Evolutionary conservation across 805 yeast genomes (phyloP), one percentile per base, ranked within the genome.

Genomic region (Myxozyma nipponensis): DNA sequence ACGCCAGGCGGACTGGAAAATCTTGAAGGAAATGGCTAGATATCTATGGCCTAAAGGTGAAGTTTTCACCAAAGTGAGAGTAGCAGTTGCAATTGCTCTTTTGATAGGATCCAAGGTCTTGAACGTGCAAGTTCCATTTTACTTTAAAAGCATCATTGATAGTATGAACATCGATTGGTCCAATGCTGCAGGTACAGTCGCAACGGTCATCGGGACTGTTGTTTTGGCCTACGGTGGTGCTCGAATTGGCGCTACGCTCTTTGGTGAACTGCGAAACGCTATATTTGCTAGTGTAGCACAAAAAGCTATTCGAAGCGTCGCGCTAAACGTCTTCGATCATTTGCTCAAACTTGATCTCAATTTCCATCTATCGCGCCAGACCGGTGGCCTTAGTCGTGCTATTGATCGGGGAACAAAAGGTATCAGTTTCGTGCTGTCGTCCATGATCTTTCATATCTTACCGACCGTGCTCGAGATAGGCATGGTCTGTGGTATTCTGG

Each of bases 401-500:
- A 93, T 93, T 62, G 98, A 93, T 63, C 75, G 98, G 57, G 98
- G 98, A 67, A 91, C 98, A 1, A 91, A 93, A 62, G 98, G 98
- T 72, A 91, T 93, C 47, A 83, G 95, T 10, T 90, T 86, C 61
- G 97, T 93, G 3, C 72, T 93, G 42, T 81, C 86, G 34, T 96
- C 98, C 1, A 86, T 91, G 95, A 96, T 93, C n/a, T 91, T 93
- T 72, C 98, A 93, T 66, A 90, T 93, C 34, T 73, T 91, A 30
- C 98, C 98, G 6, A 85, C 91, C 37, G 77, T 95, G 2, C 85
- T 93, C 65, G 98, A 93, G 66, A 93, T 93, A 46, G 77, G 86
- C 2, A 83, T 93, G 48, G 98, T 93, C 10, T 86, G 96, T 65
- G 96, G 97, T 49, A 85, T 93, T 39, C 72, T 93, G 59, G 88